phyloP scores from a whole-genome alignment of 306 rosid genomes.

The Glycine latifolia region DNA sequence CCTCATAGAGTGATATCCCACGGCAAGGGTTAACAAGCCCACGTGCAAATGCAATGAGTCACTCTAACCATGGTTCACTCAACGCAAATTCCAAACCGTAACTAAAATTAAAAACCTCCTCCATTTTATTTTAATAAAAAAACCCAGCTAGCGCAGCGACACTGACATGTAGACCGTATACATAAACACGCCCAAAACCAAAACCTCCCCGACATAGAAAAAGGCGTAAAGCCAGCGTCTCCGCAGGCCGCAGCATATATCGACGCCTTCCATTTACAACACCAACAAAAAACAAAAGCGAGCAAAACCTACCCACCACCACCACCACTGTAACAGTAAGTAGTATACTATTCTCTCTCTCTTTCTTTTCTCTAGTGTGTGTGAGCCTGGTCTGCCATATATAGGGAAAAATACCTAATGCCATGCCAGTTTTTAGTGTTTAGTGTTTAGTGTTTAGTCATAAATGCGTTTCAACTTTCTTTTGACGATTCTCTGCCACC shows the following conservation, averaged over 20 bases:
- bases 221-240: neutral
- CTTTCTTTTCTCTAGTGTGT: neutral
- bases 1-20: too few relatives aligned
- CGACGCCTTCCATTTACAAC: slow-evolving; percentile 22
- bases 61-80: neutral
- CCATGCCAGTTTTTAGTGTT: neutral
- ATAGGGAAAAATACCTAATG: slow-evolving; percentile 34
- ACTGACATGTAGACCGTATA: neutral
- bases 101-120: too few relatives aligned
- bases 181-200: neutral
- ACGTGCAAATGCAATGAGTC: slow-evolving; percentile 31
- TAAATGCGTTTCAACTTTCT: slow-evolving; percentile 45
- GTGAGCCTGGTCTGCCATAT: slow-evolving; percentile 28
- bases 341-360: neutral
- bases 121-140: too few relatives aligned
- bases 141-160: neutral
- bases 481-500: slow-evolving; percentile 48
- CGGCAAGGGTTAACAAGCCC: slow-evolving; percentile 32
- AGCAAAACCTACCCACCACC: neutral
- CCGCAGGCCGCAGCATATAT: too few relatives aligned
- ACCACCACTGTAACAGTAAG: neutral
- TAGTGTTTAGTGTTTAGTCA: neutral
- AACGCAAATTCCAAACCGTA: too few relatives aligned
- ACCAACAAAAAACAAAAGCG: neutral
- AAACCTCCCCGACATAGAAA: slow-evolving; percentile 32